These are phyloP conservation scores for Blastocystis sp. DNA, from an alignment of 352 stramenopile genomes.

Conservation along the genomic window DNA sequence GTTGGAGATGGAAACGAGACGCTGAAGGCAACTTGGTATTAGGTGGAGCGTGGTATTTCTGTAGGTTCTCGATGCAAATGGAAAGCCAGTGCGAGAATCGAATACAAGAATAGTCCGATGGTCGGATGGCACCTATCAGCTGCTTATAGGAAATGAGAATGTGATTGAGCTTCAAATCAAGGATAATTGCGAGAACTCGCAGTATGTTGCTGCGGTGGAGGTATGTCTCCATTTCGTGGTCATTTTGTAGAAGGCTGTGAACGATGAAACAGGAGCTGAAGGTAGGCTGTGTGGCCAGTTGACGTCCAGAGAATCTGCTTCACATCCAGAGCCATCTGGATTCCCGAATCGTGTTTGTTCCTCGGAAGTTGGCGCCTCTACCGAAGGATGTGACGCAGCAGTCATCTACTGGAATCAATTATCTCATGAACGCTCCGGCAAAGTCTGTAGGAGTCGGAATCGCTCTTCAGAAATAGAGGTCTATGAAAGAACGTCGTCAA, in stretches of 20 bases:
- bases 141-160: conserved; percentile 23
- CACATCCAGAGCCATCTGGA: conserved; percentile 6
- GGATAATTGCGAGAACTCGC: conserved; percentile 17
- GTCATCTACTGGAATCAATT: neutral
- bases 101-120: conserved; percentile 37
- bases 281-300: neutral
- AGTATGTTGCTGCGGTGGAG: conserved; percentile 11
- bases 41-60: neutral
- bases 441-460: neutral
- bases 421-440: conserved; percentile 2
- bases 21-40: neutral
- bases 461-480: neutral
- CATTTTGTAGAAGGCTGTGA: conserved; percentile 23
- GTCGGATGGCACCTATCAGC: conserved; percentile 40
- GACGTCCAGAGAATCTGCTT: neutral
- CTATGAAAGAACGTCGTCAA: neutral
- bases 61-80: conserved; percentile 19
- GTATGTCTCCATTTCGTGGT: neutral
- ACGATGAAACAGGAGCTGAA: neutral
- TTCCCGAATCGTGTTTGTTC: neutral
- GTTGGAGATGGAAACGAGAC: conserved; percentile 52
- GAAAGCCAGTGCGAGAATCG: conserved; percentile 25
- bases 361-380: neutral
- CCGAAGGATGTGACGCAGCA: conserved; percentile 6
- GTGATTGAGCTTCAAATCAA: conserved; percentile 44